Base-by-base conservation (phyloP, 2,329 filamentous ascomycete genomes). In the Phoma sp. region DNA sequence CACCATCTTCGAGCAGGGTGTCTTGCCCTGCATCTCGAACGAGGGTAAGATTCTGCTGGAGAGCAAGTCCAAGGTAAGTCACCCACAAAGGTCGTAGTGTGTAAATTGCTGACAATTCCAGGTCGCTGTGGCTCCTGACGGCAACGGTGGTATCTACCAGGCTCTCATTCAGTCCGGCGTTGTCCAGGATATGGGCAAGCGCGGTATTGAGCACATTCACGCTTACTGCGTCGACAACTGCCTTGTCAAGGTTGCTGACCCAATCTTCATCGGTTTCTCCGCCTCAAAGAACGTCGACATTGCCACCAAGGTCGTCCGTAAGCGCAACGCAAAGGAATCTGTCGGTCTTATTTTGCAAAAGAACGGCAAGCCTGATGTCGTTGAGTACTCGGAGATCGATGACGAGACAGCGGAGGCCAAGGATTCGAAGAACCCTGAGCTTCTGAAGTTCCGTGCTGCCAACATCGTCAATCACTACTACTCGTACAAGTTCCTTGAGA, bases 381-480 rank as follows among this genome's bases (percentile, higher is more conserved):
- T 99, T 48, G 95, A 99, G 80, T 99, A 99, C 83, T 96, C 92
- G 5, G 95, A 99, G 80, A 98, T 99, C 67, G 90, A 96, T 80
- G 79, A 85, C 62, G 88, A 86, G 59, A 95, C 91, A n/a, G 90
- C 93, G 53, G 91, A 96, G 78, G 93, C 93, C 62, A 86, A 88
- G 72, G 95, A 99, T 72, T 78, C 88, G 49, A 90, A 90, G 76
- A 87, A 96, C 69, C 81, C 86, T 3, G 87, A 86, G 53, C 82
- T 97, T 48, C 87, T 99, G 73, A 96, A 93, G 78, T 98, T 96
- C 87, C 89, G 95, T 59, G 93, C 95, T 53, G 95, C 93, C 71
- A 99, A 99, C 82, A 99, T 99, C 67, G 95, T 99, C 79, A 99
- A 99, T 83, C 95, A 99, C 83, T 99, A 98, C 85, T 99, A 99